These are phyloP conservation scores for Sporothrix brasiliensis DNA, from an alignment of 2,329 filamentous ascomycete species.

Conservation along the genomic window DNA sequence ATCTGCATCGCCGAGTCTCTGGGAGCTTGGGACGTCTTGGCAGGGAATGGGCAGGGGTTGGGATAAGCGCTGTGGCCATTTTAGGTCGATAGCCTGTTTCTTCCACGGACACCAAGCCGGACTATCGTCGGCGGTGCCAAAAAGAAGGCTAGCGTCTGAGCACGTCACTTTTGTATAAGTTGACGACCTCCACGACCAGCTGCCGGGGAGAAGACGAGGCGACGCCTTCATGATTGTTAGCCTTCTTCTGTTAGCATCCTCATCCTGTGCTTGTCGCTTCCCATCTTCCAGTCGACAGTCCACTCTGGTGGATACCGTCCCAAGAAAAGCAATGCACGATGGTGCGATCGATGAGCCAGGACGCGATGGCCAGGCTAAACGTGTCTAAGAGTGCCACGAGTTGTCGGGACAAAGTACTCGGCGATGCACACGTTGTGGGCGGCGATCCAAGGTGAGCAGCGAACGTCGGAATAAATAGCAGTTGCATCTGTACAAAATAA, in stretches of 20 bases:
- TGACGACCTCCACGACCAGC: background rate
- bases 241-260: background rate
- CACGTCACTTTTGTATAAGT: slow-evolving; percentile 26
- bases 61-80: no score
- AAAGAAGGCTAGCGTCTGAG: slow-evolving; percentile 12
- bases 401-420: background rate
- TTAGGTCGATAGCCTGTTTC: background rate
- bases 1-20: slow-evolving; percentile 17
- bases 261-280: no score
- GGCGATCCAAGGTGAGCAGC: background rate
- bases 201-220: no score
- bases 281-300: background rate
- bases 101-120: background rate
- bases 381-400: no score
- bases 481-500: no score
- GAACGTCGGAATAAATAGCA: no score
- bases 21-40: background rate
- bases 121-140: background rate
- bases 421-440: background rate
- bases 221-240: background rate
- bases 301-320: background rate
- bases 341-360: slow-evolving; percentile 20
- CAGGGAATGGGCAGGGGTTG: background rate
- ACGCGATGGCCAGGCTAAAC: background rate
- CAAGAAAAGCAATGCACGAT: background rate